Conservation (phyloP, 2,329 filamentous ascomycete genomes). For the Thielaviopsis populi region DNA sequence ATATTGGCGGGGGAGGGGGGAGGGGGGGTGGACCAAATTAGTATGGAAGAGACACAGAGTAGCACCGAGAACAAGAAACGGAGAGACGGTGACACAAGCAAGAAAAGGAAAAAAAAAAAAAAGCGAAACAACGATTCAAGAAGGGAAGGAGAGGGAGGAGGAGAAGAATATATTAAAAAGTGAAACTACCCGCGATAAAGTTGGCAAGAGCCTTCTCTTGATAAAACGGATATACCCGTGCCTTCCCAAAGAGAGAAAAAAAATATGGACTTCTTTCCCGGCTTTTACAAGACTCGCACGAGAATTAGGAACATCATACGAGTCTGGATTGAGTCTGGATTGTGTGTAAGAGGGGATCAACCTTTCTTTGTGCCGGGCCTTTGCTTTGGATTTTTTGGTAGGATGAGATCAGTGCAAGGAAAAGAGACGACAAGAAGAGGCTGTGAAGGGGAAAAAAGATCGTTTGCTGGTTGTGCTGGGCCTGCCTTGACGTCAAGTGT, state of each 20-base stretch:
- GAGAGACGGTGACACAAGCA: background rate
- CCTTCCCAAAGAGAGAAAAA: slow-evolving; percentile 1
- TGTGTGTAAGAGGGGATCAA: background rate
- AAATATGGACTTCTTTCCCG: background rate
- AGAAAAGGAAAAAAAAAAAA: background rate
- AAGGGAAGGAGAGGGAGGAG: background rate
- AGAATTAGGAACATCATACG: slow-evolving; percentile 6
- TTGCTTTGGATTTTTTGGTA: background rate
- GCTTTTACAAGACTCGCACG: slow-evolving; percentile 7
- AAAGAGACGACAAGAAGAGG: background rate
- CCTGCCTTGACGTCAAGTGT: background rate
- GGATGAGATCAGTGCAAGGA: background rate
- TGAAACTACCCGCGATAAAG: background rate
- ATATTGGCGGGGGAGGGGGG: too few species aligned
- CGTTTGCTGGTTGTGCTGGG: background rate
- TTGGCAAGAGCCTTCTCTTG: background rate
- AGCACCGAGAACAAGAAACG: background rate
- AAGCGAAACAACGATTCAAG: background rate
- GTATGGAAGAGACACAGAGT: background rate
- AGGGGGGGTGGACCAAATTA: background rate
- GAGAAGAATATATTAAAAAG: background rate
- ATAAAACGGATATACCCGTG: background rate
- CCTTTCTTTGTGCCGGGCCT: background rate
- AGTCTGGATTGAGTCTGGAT: background rate
- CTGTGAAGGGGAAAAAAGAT: background rate